Evolutionary conservation across 345 rosid species (phyloP).

Genomic region (Alliaria petiolata): DNA sequence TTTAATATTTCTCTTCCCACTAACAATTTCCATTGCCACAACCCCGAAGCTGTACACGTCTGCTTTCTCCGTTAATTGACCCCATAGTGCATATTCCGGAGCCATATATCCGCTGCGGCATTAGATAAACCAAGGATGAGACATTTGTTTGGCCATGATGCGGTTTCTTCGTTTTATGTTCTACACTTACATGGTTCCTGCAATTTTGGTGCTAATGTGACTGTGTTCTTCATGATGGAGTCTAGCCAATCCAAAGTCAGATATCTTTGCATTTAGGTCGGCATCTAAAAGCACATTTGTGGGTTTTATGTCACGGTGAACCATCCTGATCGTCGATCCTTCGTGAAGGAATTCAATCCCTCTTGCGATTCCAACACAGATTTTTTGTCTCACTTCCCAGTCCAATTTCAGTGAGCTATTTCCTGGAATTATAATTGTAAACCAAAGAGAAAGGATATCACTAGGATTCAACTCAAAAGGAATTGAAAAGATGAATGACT

Average conservation of each 20-base stretch:
- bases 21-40: slow-evolving; percentile 40
- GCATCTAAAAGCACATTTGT: slow-evolving; percentile 54
- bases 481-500: neutral
- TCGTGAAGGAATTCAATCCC: slow-evolving; percentile 60
- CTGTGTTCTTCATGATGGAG: slow-evolving; percentile 45
- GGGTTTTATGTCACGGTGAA: slow-evolving; percentile 64
- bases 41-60: slow-evolving; percentile 51
- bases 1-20: slow-evolving; percentile 29
- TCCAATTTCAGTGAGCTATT: slow-evolving; percentile 25
- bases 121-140: neutral
- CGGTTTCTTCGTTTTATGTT: neutral
- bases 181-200: slow-evolving; percentile 54
- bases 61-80: slow-evolving; percentile 42
- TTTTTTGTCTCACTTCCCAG: slow-evolving; percentile 46
- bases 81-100: slow-evolving; percentile 48
- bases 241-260: slow-evolving; percentile 68
- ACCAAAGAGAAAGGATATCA: neutral
- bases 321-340: slow-evolving; percentile 47
- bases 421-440: neutral
- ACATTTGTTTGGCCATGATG: no score
- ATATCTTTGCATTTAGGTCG: slow-evolving; percentile 54
- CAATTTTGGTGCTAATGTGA: slow-evolving; percentile 58
- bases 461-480: neutral
- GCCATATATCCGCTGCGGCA: slow-evolving; percentile 46
- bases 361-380: slow-evolving; percentile 55